Evolutionary conservation across 1,284 basidiomycete genomes (phyloP).

Genomic region (Cronartium ribicola): DNA sequence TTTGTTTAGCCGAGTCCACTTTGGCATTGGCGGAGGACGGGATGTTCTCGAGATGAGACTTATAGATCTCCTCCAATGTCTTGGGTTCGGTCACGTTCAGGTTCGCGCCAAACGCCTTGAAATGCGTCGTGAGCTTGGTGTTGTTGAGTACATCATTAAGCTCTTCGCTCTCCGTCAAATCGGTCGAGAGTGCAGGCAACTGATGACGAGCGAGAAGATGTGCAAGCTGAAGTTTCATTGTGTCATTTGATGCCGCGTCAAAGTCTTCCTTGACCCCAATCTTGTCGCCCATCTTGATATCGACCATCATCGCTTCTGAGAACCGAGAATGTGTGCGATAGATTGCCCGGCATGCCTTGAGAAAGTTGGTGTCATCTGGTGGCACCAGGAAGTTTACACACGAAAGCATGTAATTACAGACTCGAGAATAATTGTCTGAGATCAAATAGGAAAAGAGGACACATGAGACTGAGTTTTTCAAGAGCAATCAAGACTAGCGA

Average conservation of each 20-base stretch:
- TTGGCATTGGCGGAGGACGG: conserved; percentile 58
- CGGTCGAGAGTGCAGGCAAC: conserved; percentile 61
- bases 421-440: conserved; percentile 75
- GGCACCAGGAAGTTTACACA: conserved; percentile 88
- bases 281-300: conserved; percentile 78
- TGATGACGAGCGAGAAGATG: conserved; percentile 89
- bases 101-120: conserved; percentile 91
- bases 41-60: conserved; percentile 86
- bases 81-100: conserved; percentile 84
- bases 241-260: conserved; percentile 72
- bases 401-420: conserved; percentile 97
- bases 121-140: conserved; percentile 65
- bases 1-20: conserved; percentile 89
- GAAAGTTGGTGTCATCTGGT: conserved; percentile 86
- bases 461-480: background rate
- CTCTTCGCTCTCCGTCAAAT: conserved; percentile 71
- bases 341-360: conserved; percentile 82
- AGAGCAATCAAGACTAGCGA: background rate
- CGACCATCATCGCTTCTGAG: conserved; percentile 83
- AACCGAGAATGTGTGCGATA: conserved; percentile 84
- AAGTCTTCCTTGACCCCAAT: conserved; percentile 79
- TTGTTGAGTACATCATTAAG: conserved; percentile 53
- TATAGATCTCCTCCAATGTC: conserved; percentile 95
- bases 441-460: conserved; percentile 4
- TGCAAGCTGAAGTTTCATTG: conserved; percentile 94